A percentile compares a stretch with the other conserved stretches of the same genome.
These are phyloP conservation scores for Starmerella etchellsii DNA, from an alignment of 805 yeast species.

Conservation along the genomic window DNA sequence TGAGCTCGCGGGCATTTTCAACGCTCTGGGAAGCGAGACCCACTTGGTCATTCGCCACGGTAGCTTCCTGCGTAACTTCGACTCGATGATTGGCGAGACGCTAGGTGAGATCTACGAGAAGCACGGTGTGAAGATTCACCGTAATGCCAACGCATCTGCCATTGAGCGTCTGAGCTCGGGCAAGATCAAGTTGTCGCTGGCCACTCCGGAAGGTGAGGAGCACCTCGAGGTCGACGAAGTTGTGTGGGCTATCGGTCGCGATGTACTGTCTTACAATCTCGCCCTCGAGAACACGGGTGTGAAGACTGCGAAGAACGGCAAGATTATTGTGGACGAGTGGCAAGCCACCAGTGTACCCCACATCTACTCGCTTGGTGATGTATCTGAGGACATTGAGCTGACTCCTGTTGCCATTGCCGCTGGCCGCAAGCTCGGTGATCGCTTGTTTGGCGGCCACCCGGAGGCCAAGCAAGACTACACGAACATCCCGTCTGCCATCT, in stretches of 20 bases:
- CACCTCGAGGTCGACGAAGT: conserved; percentile 56
- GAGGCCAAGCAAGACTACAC: conserved; percentile 62
- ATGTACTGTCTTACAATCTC: conserved; percentile 49
- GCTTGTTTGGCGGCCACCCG: conserved; percentile 74
- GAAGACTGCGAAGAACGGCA: conserved; percentile 38
- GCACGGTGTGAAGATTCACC: conserved; percentile 72
- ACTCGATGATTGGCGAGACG: conserved; percentile 61
- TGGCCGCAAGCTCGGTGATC: conserved; percentile 84
- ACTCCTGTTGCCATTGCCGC: conserved; percentile 99
- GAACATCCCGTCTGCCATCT: conserved; percentile 90
- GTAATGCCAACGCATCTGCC: conserved; percentile 41
- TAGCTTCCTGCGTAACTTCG: conserved; percentile 79
- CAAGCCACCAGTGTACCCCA: conserved; percentile 65
- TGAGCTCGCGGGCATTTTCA: conserved; percentile 89
- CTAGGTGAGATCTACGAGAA: conserved; percentile 69
- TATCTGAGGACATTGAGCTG: conserved; percentile 80
- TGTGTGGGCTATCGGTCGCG: conserved; percentile 92
- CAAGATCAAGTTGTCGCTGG: conserved; percentile 8
- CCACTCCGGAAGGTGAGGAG: neutral
- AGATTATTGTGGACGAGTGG: conserved; percentile 71
- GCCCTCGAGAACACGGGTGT: conserved; percentile 70
- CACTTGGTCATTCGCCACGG: conserved; percentile 85
- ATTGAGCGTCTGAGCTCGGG: conserved; percentile 34
- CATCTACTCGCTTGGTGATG: conserved; percentile 85
- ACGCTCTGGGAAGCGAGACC: conserved; percentile 74